Evolutionary conservation across 1,284 basidiomycete genomes (phyloP), one percentile per base, ranked within the genome.

Genomic region (Lentinula novae-zelandiae): DNA sequence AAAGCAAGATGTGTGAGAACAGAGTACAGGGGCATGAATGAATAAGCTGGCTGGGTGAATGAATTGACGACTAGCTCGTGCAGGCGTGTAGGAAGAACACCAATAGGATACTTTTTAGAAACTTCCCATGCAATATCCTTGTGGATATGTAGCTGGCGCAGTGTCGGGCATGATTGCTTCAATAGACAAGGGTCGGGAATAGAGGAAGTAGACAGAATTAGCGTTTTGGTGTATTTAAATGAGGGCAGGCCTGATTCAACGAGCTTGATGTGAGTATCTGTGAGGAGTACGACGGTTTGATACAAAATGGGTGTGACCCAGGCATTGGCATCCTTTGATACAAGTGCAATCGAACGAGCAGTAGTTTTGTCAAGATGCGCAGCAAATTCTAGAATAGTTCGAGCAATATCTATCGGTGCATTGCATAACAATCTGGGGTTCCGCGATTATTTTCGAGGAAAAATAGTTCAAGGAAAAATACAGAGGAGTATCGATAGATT

Each of bases 271-370:
- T 52, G 50, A 10, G 10, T n/a, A 36, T 33, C 22, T 31, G 15
- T 52, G 50, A 15, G 22, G 17, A 51, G n/a, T 34, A 33, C 31
- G 4, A 56, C 42, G 1, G 54, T 46, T 13, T 15, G n/a, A 27
- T 56, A 56, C 15, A 56, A 40, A 46, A 56, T 56, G 40, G 54
- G 54, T 8, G 54, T 56, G 33, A 48, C 34, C 54, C 54, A 56
- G 10, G 40, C 27, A 34, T 56, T 56, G 15, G 20, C 22, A 27
- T 56, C 27, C 44, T 56, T 56, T 6, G 54, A 56, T 31, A 56
- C 54, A 27, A 46, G 54, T 9, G 22, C 10, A 42, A 56, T 33
- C 7, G 54, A 44, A 2, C 40, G 27, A 15, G 54, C 54, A 9
- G 54, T 56, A 33, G 17, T 9, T 33, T 27, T 46, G 40, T 56